Evolutionary conservation across 305 asterid genomes (phyloP).

Genomic region (Fraxinus greggii): DNA sequence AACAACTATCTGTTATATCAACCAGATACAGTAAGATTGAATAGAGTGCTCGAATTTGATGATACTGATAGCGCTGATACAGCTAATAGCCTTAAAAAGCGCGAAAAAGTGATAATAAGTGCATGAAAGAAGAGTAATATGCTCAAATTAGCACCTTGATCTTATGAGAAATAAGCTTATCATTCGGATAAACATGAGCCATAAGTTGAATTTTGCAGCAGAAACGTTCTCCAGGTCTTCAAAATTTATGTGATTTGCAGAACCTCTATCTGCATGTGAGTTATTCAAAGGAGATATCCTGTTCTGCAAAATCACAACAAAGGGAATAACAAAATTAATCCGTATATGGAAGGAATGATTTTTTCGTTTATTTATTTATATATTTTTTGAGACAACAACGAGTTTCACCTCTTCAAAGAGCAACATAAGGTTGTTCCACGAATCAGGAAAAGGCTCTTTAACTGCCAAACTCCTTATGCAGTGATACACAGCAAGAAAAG

Average conservation of each 20-base stretch:
- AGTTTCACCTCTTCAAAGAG: constrained; percentile 74
- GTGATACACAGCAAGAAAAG: constrained; percentile 85
- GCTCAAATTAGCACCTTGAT: constrained; percentile 53
- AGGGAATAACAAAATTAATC: not conserved
- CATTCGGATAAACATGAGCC: constrained; percentile 72
- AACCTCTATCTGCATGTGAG: constrained; percentile 27
- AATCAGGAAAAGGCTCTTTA: constrained; percentile 91
- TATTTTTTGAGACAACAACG: not conserved
- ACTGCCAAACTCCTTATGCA: constrained; percentile 79
- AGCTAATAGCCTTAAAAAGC: not conserved
- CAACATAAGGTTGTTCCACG: constrained; percentile 74
- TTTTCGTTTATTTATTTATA: not conserved
- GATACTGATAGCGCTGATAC: not conserved
- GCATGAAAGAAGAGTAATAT: not conserved
- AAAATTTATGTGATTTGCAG: constrained; percentile 28
- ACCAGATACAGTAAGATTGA: not conserved
- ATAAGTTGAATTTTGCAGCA: constrained; percentile 40
- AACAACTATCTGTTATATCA: not conserved
- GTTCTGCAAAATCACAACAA: constrained; percentile 61
- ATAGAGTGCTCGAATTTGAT: not conserved
- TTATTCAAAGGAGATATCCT: constrained; percentile 45
- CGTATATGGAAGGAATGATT: not conserved
- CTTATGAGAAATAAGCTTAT: constrained; percentile 61
- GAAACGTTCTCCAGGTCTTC: constrained; percentile 31
- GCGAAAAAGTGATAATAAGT: not conserved